Base-by-base conservation (phyloP, 805 yeast species). In the Candida krabiensis region DNA sequence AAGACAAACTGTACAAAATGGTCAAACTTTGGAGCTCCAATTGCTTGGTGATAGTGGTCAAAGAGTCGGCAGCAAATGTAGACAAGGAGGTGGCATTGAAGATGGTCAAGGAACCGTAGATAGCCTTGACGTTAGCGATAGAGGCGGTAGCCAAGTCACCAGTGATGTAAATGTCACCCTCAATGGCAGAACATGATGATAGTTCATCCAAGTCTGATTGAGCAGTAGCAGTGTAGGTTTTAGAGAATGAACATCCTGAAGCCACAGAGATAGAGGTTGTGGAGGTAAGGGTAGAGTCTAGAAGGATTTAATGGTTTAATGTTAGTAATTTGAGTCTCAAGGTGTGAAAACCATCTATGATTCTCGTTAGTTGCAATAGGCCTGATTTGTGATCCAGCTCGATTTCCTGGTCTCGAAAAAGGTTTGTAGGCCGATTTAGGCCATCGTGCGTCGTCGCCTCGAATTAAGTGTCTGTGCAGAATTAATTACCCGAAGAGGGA, bases 121-220 rank as follows among this genome's bases (percentile, higher is more conserved):
- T 69, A 58, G 77, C 80, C 69, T 82, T 61, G 52, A 90, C 84
- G 49, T 85, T 86, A 59, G 83, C 82, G 56, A 93, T 70, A 42
- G 81, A 73, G 52, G 83, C 82, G 43, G 76, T 52, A 49, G 79
- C 81, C 45, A 83, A 64, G 47, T 67, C 71, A 69, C 90, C 90
- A 41, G 74, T 58, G 59, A 91, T 74, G 67, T 70, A 64, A 55
- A 93, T 69, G 63, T 82, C 82, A 75, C 96, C 98, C 48, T 77
- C 75, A 52, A 93, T 73, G 46, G 88, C 84, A 26, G 76, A 64
- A 79, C 99, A 93, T 32, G 80, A 71, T 34, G 86, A 65, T 38
- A 84, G 76, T 19, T 63, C 57, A 55, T 88, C 95, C 60, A 91
- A 79, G 52, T 88, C 90, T 22, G 85, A 54, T 67, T 89, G 88